These are phyloP conservation scores for Yamadazyma kanchanaburiensis DNA, from an alignment of 1,139 yeast genomes.

Conservation along the genomic window DNA sequence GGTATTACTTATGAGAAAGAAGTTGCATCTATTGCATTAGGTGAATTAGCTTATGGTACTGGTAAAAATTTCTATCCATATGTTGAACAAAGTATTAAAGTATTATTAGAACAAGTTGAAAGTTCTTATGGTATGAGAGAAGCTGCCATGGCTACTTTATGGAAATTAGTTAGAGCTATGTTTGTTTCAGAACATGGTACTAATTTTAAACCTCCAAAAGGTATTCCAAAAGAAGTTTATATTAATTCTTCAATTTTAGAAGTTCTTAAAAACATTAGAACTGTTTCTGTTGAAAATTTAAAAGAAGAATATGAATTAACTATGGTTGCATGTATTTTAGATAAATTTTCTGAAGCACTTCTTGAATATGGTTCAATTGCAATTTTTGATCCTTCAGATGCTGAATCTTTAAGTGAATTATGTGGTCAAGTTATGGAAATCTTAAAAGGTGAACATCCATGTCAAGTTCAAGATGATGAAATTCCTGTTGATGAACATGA, in stretches of 20 bases:
- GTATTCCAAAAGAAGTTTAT: conserved; percentile 64
- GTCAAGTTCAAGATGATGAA: conserved; percentile 62
- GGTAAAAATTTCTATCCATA: conserved; percentile 76
- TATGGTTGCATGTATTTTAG: conserved; percentile 78
- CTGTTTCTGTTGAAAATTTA: conserved; percentile 58
- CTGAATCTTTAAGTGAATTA: conserved; percentile 59
- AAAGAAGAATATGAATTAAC: conserved; percentile 78
- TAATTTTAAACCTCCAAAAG: conserved; percentile 61
- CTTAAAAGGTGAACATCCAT: conserved; percentile 76
- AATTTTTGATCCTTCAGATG: conserved; percentile 56
- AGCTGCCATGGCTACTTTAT: conserved; percentile 76
- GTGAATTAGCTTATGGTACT: conserved; percentile 85
- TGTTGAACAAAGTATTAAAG: conserved; percentile 66
- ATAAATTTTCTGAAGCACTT: conserved; percentile 68
- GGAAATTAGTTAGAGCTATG: conserved; percentile 79
- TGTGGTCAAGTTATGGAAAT: conserved; percentile 69
- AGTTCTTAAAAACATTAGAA: conserved; percentile 66
- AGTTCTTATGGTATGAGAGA: conserved; percentile 92
- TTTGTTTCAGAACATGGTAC: conserved; percentile 54
- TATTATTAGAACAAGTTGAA: conserved; percentile 69
- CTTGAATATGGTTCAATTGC: conserved; percentile 74
- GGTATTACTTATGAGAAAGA: conserved; percentile 97
- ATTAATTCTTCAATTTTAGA: conserved; percentile 55
- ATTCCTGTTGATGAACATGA: conserved; percentile 60
- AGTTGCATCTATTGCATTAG: conserved; percentile 90